phyloP scores from a whole-genome alignment of 495 filamentous ascomycete genomes.

The Lasiosphaeria hispida region DNA sequence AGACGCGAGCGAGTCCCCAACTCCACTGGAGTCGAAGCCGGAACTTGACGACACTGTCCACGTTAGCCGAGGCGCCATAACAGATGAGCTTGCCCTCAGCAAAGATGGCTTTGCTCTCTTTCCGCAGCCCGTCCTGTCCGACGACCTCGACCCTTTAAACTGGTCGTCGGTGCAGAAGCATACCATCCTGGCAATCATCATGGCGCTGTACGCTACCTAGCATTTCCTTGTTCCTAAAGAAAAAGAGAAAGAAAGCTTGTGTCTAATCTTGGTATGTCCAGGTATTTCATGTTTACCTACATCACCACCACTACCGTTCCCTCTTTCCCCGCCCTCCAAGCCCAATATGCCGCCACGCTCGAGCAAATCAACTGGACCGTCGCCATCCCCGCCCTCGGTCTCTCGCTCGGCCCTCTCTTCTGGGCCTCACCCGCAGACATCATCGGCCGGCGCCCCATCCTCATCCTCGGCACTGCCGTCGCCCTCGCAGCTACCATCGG shows the following conservation, averaged over 20 bases:
- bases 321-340: constrained; percentile 53
- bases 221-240: no score
- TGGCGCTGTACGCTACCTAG: constrained; percentile 63
- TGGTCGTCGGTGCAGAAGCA: constrained; percentile 53
- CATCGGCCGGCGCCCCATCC: constrained; percentile 54
- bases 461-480: constrained; percentile 54
- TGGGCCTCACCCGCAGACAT: constrained; percentile 60
- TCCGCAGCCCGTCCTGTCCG: constrained; percentile 28
- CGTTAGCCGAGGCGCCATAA: no score
- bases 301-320: constrained; percentile 62
- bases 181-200: constrained; percentile 53
- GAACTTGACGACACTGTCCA: no score
- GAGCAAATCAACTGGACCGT: constrained; percentile 63
- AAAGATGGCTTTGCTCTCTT: constrained; percentile 17
- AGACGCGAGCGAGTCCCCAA: no score
- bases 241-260: no score
- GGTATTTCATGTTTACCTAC: constrained; percentile 66
- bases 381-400: constrained; percentile 58
- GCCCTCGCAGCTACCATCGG: constrained; percentile 54
- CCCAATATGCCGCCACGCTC: constrained; percentile 48
- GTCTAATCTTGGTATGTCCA: no score
- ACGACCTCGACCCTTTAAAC: constrained; percentile 59
- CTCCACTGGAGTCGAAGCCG: no score
- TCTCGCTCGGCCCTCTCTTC: constrained; percentile 56
- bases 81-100: no score